Conservation (phyloP, 805 yeast genomes). For the Kazachstania viticola region DNA sequence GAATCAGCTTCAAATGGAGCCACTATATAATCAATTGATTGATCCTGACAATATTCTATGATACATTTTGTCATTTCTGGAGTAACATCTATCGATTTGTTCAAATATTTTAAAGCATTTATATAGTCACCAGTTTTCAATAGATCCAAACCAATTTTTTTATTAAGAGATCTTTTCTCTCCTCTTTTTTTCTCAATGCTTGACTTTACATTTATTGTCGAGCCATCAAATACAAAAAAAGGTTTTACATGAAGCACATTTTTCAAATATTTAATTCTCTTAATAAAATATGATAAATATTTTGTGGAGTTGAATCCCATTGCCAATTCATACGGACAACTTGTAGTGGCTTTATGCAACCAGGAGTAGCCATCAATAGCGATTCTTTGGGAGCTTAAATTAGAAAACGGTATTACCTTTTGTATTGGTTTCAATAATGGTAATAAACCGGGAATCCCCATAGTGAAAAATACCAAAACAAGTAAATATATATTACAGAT, state of each 20-base stretch:
- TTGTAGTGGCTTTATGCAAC: constrained; percentile 75
- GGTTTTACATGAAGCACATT: constrained; percentile 62
- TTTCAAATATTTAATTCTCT: constrained; percentile 51
- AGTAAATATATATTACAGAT: too few relatives aligned
- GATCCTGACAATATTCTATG: constrained; percentile 53
- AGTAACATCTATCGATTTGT: constrained; percentile 72
- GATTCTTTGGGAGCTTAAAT: constrained; percentile 54
- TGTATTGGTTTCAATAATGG: constrained; percentile 66
- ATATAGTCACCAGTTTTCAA: constrained; percentile 38
- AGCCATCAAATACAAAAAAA: constrained; percentile 88
- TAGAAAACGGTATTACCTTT: constrained; percentile 39
- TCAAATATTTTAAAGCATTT: constrained; percentile 52
- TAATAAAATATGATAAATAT: constrained; percentile 55
- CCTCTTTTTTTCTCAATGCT: constrained; percentile 57
- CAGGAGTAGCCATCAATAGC: constrained; percentile 93
- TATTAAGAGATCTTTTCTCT: constrained; percentile 42
- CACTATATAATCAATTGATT: constrained; percentile 57
- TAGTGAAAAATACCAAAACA: constrained; percentile 16
- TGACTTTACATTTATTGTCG: constrained; percentile 62
- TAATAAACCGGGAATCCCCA: constrained; percentile 77
- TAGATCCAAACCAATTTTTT: constrained; percentile 39
- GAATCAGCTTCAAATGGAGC: constrained; percentile 98
- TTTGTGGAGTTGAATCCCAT: constrained; percentile 52
- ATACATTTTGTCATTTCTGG: constrained; percentile 80
- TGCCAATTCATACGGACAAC: constrained; percentile 74